Evolutionary conservation across 331 rosid species (phyloP), one percentile per base, ranked within the genome.

Genomic region (Acacia pycnantha): DNA sequence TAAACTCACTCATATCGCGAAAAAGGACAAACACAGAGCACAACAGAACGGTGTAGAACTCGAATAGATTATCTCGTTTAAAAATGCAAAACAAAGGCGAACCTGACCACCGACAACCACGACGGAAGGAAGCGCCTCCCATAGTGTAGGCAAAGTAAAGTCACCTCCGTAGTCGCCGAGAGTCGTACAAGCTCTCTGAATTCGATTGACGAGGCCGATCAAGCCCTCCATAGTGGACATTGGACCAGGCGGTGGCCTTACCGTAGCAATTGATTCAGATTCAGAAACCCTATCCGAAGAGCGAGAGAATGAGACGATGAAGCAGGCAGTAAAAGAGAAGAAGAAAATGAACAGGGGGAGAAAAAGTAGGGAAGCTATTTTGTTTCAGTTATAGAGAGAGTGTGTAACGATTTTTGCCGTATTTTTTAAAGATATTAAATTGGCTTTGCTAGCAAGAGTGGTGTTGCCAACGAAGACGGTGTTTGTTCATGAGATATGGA

Each of bases 21-120:
- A n/a, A 16, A 40, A 21, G 8, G 41, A 40, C 19, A 56, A 35
- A 53, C 51, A 40, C 66, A 81, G 26, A 73, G 56, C 58, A 64
- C 71, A 51, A 50, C 50, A 33, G 58, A 46, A 41, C 76, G 6
- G 40, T 62, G 48, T 26, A 33, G 5, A 68, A 29, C 29, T 40
- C 13, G 46, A 22, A 82, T 2, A 29, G 27, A 24, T 4, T 12
- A 11, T 22, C 35, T 10, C 27, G 53, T 43, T 27, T 27, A 14
- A 47, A 27, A 47, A 74, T 46, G 66, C 4, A 33, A 53, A 12
- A 53, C 24, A 53, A 2, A 10, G 9, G 19, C 14, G 12, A 6
- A 90, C 94, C 88, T 88, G 94, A 10, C 89, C 88, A 22, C 92
- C 94, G 58, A 88, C 91, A 81, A 90, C 92, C 59, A 47, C 91